Evolutionary conservation across 2,329 filamentous ascomycete genomes (phyloP).

Genomic region (Cercospora berteroae): DNA sequence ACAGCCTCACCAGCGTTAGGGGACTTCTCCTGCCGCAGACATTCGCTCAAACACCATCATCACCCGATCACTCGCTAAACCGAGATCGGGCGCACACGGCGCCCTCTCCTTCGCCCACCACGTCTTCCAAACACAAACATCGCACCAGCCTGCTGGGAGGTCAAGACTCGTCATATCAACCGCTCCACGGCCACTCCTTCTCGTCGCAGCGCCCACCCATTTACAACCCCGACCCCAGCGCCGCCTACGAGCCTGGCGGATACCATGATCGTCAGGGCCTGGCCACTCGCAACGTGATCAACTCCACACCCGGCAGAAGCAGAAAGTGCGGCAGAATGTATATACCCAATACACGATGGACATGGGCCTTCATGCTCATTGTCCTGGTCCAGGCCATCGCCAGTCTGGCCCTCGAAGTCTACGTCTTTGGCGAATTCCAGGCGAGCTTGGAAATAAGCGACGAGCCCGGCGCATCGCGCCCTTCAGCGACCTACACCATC

Average conservation of each 20-base stretch:
- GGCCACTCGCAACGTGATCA: conserved; percentile 38
- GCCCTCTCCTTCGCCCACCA: conserved; percentile 32
- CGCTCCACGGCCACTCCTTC: conserved; percentile 45
- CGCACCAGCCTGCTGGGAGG: conserved; percentile 60
- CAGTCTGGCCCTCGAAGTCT: conserved; percentile 81
- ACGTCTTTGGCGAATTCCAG: conserved; percentile 87
- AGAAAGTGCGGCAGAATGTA: conserved; percentile 58
- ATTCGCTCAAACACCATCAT: not conserved
- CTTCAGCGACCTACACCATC: conserved; percentile 56
- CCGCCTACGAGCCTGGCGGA: conserved; percentile 44
- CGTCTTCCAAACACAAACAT: conserved; percentile 51
- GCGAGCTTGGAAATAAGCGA: conserved; percentile 44
- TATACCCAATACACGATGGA: conserved; percentile 81
- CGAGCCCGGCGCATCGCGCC: conserved; percentile 4
- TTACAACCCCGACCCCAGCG: conserved; percentile 24
- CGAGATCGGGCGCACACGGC: conserved; percentile 27
- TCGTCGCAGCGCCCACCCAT: conserved; percentile 29
- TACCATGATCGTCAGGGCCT: conserved; percentile 55
- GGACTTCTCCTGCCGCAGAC: conserved; percentile 1
- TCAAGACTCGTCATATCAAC: conserved; percentile 41
- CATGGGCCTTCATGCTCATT: conserved; percentile 76
- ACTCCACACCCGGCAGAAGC: conserved; percentile 33
- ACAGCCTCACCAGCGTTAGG: not conserved
- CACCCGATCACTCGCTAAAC: not conserved
- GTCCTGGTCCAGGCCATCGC: conserved; percentile 74